These are phyloP conservation scores for Melocanna baccifera DNA, from an alignment of 176 grass and related monocot species.

Conservation along the genomic window DNA sequence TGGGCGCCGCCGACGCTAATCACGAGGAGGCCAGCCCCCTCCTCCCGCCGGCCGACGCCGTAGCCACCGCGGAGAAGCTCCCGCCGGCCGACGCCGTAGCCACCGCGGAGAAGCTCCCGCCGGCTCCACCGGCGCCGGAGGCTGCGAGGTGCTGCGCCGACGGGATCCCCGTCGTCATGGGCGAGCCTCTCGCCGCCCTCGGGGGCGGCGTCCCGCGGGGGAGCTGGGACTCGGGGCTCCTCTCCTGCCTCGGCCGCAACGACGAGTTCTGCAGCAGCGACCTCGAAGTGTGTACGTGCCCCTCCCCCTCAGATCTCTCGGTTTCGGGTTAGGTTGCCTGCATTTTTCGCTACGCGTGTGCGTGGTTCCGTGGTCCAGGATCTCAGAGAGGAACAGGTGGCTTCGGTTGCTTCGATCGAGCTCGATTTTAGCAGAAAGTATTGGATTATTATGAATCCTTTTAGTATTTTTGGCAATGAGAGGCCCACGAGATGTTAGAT, in stretches of 20 bases:
- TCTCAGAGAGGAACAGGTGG: neutral
- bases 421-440: neutral
- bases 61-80: conserved; percentile 25
- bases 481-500: neutral
- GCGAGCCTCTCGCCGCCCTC: conserved; percentile 44
- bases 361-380: neutral
- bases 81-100: neutral
- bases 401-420: neutral
- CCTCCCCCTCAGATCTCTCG: neutral
- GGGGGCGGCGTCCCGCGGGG: conserved; percentile 26
- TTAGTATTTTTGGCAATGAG: neutral
- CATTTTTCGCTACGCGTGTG: neutral
- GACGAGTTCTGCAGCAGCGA: conserved; percentile 98
- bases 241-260: conserved; percentile 75
- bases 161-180: conserved; percentile 62
- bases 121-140: neutral
- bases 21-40: conserved; percentile 50
- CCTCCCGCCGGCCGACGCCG: conserved; percentile 12
- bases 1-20: conserved; percentile 40
- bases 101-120: conserved; percentile 11
- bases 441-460: neutral
- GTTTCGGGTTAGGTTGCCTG: neutral
- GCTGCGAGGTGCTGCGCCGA: conserved; percentile 31
- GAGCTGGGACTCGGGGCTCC: conserved; percentile 73
- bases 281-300: conserved; percentile 86